Conservation (phyloP, 139 green algal species). For the Chloropicon primus region DNA sequence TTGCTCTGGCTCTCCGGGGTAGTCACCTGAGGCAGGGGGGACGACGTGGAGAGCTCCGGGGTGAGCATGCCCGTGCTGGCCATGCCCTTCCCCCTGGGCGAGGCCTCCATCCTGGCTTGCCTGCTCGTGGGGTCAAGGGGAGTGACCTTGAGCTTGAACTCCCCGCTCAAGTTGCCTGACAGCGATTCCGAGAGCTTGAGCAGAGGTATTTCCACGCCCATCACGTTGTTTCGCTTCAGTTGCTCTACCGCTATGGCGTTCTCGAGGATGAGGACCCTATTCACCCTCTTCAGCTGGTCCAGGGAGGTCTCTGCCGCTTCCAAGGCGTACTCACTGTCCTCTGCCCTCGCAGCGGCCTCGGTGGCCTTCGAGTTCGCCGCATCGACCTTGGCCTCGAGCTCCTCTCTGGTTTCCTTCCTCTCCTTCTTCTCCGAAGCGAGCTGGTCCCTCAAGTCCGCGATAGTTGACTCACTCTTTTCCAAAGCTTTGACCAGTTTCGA, state of each 20-base stretch:
- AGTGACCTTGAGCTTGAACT: neutral
- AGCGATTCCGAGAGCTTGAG: no score
- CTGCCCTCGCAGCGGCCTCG: neutral
- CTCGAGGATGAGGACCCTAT: neutral
- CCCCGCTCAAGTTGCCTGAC: neutral
- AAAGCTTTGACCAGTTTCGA: neutral
- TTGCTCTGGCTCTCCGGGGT: neutral
- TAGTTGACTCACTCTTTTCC: neutral
- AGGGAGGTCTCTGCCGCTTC: neutral
- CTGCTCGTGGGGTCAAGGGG: neutral
- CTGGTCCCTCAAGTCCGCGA: neutral
- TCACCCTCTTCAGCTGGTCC: neutral
- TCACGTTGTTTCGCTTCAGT: neutral
- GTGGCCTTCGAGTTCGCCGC: neutral
- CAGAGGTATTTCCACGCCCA: neutral
- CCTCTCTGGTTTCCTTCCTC: neutral
- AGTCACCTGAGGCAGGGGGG: neutral
- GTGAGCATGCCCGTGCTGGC: neutral
- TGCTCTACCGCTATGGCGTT: neutral
- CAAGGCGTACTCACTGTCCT: neutral
- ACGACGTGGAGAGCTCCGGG: neutral
- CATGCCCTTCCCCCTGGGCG: neutral
- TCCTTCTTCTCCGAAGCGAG: neutral
- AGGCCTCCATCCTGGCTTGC: neutral
- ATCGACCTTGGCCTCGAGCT: neutral